Base-by-base conservation (phyloP, 306 rosid species). In the Dicorynia guianensis region DNA sequence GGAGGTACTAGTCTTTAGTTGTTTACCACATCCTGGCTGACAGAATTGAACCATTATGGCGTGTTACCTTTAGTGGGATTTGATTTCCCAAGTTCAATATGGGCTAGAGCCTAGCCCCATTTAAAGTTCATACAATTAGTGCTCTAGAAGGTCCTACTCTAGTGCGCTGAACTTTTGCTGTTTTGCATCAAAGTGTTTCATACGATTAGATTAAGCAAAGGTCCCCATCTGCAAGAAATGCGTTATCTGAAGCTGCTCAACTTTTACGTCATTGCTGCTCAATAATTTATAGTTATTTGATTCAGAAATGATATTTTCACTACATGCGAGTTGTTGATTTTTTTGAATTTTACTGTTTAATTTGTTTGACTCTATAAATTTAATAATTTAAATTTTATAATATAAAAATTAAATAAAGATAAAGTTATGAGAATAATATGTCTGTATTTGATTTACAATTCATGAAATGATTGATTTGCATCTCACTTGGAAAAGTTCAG, bases 211-310 rank as follows among this genome's bases (percentile, higher is more conserved):
- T 18, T 46, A 43, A 2, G 38, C 3, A 19, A 44, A 7, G 7
- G 46, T n/a, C 46, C 9, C 46, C 46, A 40, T 40, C 4, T 46
- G 11, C 6, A 40, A 1, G 46, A 7, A 64, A 25, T 44, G 55
- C 25, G 11, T 44, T 30, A 66, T 48, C 44, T 48, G 59, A 34
- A 68, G 60, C 17, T 68, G 48, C 33, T 49, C 52, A 8, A 11
- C 1, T 12, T 13, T 36, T 58, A 35, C 19, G 17, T 14, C 65
- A 66, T 12, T 65, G 47, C 46, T 34, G 60, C 72, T 43, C 36
- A 65, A 63, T 50, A 39, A 63, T 54, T 63, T 63, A 40, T 4
- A n/a, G n/a, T n/a, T n/a, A n/a, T n/a, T n/a, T n/a, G n/a, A n/a
- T n/a, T n/a, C n/a, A n/a, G n/a, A n/a, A n/a, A n/a, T n/a, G n/a